Percentiles rank a stretch among this genome's conserved stretches.
Conservation (phyloP, 2,329 filamentous ascomycete species). For the Rhynchosporium agropyri region DNA sequence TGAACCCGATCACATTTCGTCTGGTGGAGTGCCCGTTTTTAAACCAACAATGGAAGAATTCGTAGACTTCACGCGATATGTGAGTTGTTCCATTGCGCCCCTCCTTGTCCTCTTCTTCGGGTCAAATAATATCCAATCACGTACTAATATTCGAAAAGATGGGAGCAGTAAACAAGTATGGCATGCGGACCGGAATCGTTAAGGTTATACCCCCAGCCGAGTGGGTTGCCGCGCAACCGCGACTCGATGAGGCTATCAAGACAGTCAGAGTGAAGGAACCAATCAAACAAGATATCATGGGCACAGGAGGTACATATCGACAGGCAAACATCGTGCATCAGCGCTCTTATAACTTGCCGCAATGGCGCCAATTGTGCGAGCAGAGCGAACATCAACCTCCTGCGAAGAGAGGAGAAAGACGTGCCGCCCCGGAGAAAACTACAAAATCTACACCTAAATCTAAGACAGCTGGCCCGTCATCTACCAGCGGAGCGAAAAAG, state of each 20-base stretch:
- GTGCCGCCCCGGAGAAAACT: slow-evolving; percentile 51
- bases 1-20: slow-evolving; percentile 82
- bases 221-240: slow-evolving; percentile 82
- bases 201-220: slow-evolving; percentile 93
- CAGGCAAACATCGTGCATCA: slow-evolving; percentile 97
- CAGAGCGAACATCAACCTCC: slow-evolving; percentile 96
- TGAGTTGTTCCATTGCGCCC: slow-evolving; percentile 50
- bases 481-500: slow-evolving; percentile 29
- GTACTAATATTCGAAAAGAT: slow-evolving; percentile 51
- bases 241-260: slow-evolving; percentile 84
- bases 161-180: slow-evolving; percentile 84
- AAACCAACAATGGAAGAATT: slow-evolving; percentile 96
- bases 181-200: slow-evolving; percentile 96
- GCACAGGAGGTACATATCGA: slow-evolving; percentile 90
- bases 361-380: slow-evolving; percentile 92
- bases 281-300: slow-evolving; percentile 98
- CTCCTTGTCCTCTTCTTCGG: neutral
- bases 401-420: slow-evolving; percentile 80
- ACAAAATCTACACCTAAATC: slow-evolving; percentile 40
- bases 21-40: slow-evolving; percentile 86
- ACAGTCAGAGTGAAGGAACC: slow-evolving; percentile 92
- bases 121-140: neutral
- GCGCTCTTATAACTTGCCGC: slow-evolving; percentile 91
- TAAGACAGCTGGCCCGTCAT: slow-evolving; percentile 32
- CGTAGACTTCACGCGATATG: slow-evolving; percentile 87